Conservation (phyloP, 1,139 yeast genomes). For the Pichia terricola region DNA sequence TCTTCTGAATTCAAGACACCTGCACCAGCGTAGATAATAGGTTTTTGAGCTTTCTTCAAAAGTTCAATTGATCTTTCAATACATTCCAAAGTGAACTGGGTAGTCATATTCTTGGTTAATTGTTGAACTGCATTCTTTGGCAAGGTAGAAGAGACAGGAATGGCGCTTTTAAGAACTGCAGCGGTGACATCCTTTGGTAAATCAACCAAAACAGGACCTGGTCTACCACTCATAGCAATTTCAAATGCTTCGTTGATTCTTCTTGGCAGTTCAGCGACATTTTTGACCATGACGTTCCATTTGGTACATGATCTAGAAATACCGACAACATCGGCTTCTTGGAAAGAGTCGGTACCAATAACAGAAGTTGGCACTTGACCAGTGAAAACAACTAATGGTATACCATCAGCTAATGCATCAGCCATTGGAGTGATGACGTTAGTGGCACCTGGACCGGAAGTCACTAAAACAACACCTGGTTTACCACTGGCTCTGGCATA, state of each 20-base stretch:
- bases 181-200: constrained; percentile 97
- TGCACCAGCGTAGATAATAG: constrained; percentile 84
- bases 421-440: constrained; percentile 96
- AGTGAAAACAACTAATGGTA: constrained; percentile 93
- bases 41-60: constrained; percentile 75
- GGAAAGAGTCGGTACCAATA: constrained; percentile 97
- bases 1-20: constrained; percentile 76
- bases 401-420: constrained; percentile 95
- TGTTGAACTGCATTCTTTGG: constrained; percentile 73
- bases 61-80: constrained; percentile 69
- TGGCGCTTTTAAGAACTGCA: constrained; percentile 73
- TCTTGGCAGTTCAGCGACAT: constrained; percentile 87
- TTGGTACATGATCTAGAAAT: constrained; percentile 95
- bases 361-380: constrained; percentile 96
- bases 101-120: constrained; percentile 61
- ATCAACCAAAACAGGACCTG: constrained; percentile 97
- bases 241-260: constrained; percentile 97
- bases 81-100: constrained; percentile 69
- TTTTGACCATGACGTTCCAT: constrained; percentile 98
- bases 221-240: constrained; percentile 92
- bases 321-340: constrained; percentile 97
- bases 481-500: constrained; percentile 92
- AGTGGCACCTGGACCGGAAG: constrained; percentile 99
- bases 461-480: constrained; percentile 96
- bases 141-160: constrained; percentile 76